Base-by-base conservation (phyloP, 257 asterid species). In the Ligustrum vulgare region DNA sequence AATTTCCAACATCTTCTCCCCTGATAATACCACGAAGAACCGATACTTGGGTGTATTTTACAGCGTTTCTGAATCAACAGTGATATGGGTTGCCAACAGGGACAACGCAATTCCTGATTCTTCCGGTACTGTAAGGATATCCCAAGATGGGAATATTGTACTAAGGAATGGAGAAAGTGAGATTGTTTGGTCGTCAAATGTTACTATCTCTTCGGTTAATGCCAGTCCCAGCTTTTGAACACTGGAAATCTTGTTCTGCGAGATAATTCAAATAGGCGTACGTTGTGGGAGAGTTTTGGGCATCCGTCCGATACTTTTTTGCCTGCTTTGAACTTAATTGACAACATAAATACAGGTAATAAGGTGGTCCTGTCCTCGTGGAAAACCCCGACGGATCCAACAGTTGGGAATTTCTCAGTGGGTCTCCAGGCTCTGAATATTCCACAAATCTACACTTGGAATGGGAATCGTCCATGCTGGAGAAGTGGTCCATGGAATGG, bases 401-500 rank as follows among this genome's bases (percentile, higher is more conserved):
- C 2, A 5, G 32, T 15, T 0, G 91, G 93, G 10, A 69, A 35
- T 60, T 89, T 83, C 77, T 76, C 85, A 10, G 13, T 75, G 2
- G 89, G 90, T 15, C 85, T 87, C 25, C 80, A 75, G 37, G 83
- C 84, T 6, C n/a, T 31, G 37, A 54, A 58, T 1, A 75, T 85
- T 74, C 86, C 86, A 0, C 90, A 89, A 34, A 72, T 89, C 5
- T 70, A 58, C 82, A 87, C 70, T 13, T 89, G 91, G 91, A 77
- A 75, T 0, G 75, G 88, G 64, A 84, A 80, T 2, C 75, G 72
- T 6, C 86, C 87, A 10, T 65, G 74, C 78, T 86, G 88, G 89
- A 41, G 86, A 76, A 86, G 88, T 74, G 93, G 93, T 33, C 91
- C 87, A 8, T 89, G 93, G 93, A 89, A 89, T 75, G 91, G 90